Base-by-base conservation (phyloP, 2,329 filamentous ascomycete species). In the Thelonectria olida region DNA sequence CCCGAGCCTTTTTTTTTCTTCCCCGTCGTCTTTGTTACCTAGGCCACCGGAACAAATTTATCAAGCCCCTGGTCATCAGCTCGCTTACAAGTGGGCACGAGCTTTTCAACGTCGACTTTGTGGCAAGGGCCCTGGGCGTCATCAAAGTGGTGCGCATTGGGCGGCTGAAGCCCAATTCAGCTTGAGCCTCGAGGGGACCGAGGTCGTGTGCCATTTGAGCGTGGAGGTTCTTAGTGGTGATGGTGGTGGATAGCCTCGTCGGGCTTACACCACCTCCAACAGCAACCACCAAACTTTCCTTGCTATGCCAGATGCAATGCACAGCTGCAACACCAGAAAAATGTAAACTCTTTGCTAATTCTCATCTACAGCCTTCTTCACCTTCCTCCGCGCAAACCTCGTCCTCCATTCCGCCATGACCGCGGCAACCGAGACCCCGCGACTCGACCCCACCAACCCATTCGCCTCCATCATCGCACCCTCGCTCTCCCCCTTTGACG, bases 301-400 rank as follows among this genome's bases (percentile, higher is more conserved):
- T 3, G 17, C 31, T 10, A 25, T 6, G 17, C 8, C 19, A 7
- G 36, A 7, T n/a, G 7, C 53, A 17, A 25, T 44, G 13, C 45
- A 27, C 2, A 20, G 17, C 41, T 27, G 42, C 31, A 19, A 31
- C 36, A 49, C 10, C 27, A 50, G 9, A 23, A 49, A 47, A 52
- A 45, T 51, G 48, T 4, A 54, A 38, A 10, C 13, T 9, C 5
- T 53, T 50, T 52, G 47, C 67, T 70, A 68, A 70, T 50, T 61
- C 52, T 22, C 51, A 45, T 47, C 23, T 25, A 62, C 76, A 96
- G 92, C 92, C 23, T 96, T 96, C 81, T 90, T 96, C 78, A 90
- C 88, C 57, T 95, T 92, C 69, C 84, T 96, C 15, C 88, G 91
- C 68, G 91, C 91, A 65, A 96, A 96, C 73, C 85, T 96, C 56